Conservation (phyloP, 495 filamentous ascomycete species). For the Chaetomidium leptoderma region DNA sequence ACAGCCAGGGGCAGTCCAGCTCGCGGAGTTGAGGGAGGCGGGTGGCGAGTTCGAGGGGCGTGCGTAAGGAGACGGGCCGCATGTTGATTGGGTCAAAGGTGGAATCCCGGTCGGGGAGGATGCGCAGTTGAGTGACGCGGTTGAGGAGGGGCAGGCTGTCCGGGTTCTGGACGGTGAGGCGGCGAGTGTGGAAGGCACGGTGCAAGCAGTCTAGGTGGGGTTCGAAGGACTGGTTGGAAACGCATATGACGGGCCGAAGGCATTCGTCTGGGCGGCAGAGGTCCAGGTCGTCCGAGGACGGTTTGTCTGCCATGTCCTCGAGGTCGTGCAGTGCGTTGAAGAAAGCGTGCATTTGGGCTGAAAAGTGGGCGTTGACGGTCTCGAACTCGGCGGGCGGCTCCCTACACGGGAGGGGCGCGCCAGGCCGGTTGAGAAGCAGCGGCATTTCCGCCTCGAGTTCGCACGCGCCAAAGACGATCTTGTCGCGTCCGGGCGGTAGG, state of each 20-base stretch:
- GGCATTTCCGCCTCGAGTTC: constrained; percentile 21
- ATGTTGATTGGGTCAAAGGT: not conserved
- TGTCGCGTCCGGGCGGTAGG: not conserved
- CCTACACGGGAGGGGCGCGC: constrained; percentile 23
- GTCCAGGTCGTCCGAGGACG: not conserved
- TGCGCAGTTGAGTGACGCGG: not conserved
- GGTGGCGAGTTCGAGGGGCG: constrained; percentile 5
- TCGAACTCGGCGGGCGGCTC: constrained; percentile 26
- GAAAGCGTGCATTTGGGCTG: constrained; percentile 29
- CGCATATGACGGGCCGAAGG: constrained; percentile 1
- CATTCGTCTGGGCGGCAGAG: not conserved
- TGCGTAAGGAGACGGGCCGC: constrained; percentile 3
- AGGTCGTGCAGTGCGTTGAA: not conserved
- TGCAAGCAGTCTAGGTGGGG: not conserved
- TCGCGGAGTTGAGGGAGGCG: constrained; percentile 3
- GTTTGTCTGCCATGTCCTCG: constrained; percentile 5
- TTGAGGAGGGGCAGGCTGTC: constrained; percentile 1
- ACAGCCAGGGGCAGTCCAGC: constrained; percentile 4
- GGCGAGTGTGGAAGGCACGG: constrained; percentile 5
- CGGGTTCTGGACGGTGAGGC: constrained; percentile 2
- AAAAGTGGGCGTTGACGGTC: constrained; percentile 28
- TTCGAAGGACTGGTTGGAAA: not conserved
- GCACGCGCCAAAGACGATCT: not conserved
- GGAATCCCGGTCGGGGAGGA: not conserved
- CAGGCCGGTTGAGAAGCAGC: constrained; percentile 23